Base-by-base conservation (phyloP, 371 early-diverging fungal species). In the Entomophthora muscae region DNA sequence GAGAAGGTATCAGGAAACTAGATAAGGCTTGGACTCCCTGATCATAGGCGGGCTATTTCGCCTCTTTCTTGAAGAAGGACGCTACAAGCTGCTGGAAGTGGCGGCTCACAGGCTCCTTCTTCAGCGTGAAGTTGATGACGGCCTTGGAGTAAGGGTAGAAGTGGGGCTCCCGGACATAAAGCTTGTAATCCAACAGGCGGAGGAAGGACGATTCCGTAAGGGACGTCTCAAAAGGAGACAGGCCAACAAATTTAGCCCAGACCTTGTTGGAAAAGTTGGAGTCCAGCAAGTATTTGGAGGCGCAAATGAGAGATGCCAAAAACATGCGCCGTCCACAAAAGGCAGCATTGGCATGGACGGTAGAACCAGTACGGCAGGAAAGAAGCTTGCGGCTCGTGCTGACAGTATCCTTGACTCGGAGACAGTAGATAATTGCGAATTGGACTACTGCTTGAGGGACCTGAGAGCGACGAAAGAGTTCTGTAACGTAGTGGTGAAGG, bases 291-390 rank as follows among this genome's bases (percentile, higher is more conserved):
- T 83, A 89, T 69, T 89, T 89, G 56, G 85, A 84, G 10, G 89
- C 88, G 64, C 81, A 76, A 59, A 89, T 83, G 54, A 89, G 67
- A 3, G 87, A 83, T 32, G 86, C 88, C 23, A 88, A 71, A 69
- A 86, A 89, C 85, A 88, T 88, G 62, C 89, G 85, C 29, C 88
- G 77, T 1, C 88, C 86, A 64, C 89, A 87, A 29, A 70, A 73
- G 17, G 80, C 75, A 0, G 74, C 74, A 53, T 80, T 75, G 72
- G 67, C 13, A 66, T 56, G 63, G 22, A 52, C 24, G 30, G 52
- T 10, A 57, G 61, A 17, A 30, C 52, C 7, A 59, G 30, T 23
- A 31, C 32, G n/a, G 28, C 53, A 12, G 24, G 57, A 26, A 29
- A 53, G 17, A 31, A 63, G 23, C 52, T 53, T 28, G 28, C 28